Evolutionary conservation across 2,329 filamentous ascomycete species (phyloP), one percentile per base, ranked within the genome.

Genomic region (Fusarium abutilonis): DNA sequence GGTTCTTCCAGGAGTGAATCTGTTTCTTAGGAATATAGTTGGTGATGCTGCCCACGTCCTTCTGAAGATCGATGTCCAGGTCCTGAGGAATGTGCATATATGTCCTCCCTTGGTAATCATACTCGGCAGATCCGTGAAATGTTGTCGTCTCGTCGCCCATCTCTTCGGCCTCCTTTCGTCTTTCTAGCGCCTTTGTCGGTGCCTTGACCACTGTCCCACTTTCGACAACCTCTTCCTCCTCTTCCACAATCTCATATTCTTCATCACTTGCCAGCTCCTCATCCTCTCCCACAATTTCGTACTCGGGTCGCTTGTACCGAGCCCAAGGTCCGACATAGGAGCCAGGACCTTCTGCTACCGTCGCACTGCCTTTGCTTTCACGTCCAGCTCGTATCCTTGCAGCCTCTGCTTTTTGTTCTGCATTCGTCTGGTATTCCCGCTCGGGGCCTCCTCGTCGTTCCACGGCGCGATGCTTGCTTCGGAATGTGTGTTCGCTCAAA

Each of bases 11-110:
- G 26, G 91, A 90, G 74, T 97, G 90, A 42, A 98, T 83, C 69
- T 95, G 83, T 79, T 96, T 98, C 83, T 97, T 98, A 34, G 95
- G 95, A 54, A 96, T 92, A 74, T 87, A 99, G 76, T 97, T 98
- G 73, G 93, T 93, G 73, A 86, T 77, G 72, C 89, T 93, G 69
- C 91, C 91, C 40, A 83, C 76, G 59, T 96, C 92, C 77, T 95
- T 96, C 64, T 83, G 85, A 69, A 99, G 81, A 73, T 96, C 91
- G 74, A 97, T 82, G 72, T 92, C 91, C 77, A 97, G 79, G 74
- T 97, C 93, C 75, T 92, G 93, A 4, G 95, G 95, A 41, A 98
- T 84, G 77, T 99, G 95, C 94, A 99, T 97, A 75, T 97, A 99
- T 31, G 94, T 96, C 65, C 95, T 84, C 43, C 95, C 95, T 75